Base-by-base conservation (phyloP, 2,329 filamentous ascomycete species). In the Scorias spongiosa region DNA sequence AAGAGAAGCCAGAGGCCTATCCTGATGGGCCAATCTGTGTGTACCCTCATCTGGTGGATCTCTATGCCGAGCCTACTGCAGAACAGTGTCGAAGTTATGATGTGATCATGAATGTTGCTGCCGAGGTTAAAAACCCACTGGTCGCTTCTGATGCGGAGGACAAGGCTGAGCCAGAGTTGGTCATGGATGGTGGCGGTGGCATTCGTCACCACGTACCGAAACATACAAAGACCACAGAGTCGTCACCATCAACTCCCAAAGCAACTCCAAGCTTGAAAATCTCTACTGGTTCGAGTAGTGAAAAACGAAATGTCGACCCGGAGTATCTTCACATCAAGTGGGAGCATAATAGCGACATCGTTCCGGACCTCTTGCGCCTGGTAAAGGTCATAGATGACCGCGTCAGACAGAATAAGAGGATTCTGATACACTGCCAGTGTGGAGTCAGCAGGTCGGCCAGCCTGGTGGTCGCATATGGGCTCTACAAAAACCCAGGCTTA, bases 271-370 rank as follows among this genome's bases (percentile, higher is more conserved):
- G 62, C 12, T 50, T 49, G 18, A 36, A 45, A 42, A 41, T 42
- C 46, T 45, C 54, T 49, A 42, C 46, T 18, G 10, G 40, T 39
- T 10, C 32, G 10, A 63, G 62, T 36, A 47, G 60, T 5, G 59
- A 17, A 29, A 18, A 29, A 60, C 2, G 61, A 61, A 32, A 72
- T 68, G 55, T 60, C 18, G 65, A 75, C 39, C 84, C 84, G 1
- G 84, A 93, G 59, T 93, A 93, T 54, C 84, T 91, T 12, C 84
- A 93, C 58, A 80, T 91, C 54, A 81, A 78, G 1, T 91, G 84
- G 84, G 84, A 91, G 48, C 84, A 91, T 64, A 88, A 89, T 62
- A 89, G 84, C 0, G 82, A 91, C 47, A 89, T 93, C 51, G 78
- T 84, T 1, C 75, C 77, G 5, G 84, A 91, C 58, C 65, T 91